Conservation (phyloP, 2,329 filamentous ascomycete genomes). For the Dryadomyces sulphureus region DNA sequence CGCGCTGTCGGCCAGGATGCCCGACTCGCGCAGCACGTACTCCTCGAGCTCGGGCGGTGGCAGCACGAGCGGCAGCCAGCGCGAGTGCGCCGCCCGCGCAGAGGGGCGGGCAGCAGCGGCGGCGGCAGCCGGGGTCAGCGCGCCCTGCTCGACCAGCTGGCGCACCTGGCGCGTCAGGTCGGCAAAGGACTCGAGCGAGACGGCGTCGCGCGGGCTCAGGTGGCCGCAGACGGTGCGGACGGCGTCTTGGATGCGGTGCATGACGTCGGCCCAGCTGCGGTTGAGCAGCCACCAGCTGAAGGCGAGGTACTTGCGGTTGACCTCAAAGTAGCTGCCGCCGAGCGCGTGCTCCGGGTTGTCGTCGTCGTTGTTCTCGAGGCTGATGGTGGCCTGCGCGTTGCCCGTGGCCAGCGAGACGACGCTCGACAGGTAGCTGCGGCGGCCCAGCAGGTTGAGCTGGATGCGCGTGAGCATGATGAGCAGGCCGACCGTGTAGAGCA, state of each 20-base stretch:
- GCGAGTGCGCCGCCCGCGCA: too few relatives aligned
- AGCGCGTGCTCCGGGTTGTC: constrained; percentile 69
- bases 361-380: constrained; percentile 84
- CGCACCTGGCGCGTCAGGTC: constrained; percentile 72
- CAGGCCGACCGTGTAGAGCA: constrained; percentile 81
- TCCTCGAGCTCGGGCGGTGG: constrained; percentile 67
- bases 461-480: constrained; percentile 86
- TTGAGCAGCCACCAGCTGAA: constrained; percentile 98
- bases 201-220: constrained; percentile 75
- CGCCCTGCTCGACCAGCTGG: constrained; percentile 55
- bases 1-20: constrained; percentile 47
- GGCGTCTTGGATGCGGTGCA: constrained; percentile 67
- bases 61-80: constrained; percentile 76
- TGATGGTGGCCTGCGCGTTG: constrained; percentile 60
- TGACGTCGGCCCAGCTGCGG: constrained; percentile 71
- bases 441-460: constrained; percentile 90
- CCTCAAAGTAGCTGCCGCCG: constrained; percentile 78
- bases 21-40: constrained; percentile 72
- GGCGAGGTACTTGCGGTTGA: constrained; percentile 84
- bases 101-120: background rate
- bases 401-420: constrained; percentile 82
- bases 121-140: constrained; percentile 2
- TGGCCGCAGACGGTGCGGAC: constrained; percentile 83
- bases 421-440: constrained; percentile 88
- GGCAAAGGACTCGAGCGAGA: constrained; percentile 67